These are phyloP conservation scores for Raffaelea albimanens DNA, from an alignment of 2,329 filamentous ascomycete genomes.

Conservation along the genomic window DNA sequence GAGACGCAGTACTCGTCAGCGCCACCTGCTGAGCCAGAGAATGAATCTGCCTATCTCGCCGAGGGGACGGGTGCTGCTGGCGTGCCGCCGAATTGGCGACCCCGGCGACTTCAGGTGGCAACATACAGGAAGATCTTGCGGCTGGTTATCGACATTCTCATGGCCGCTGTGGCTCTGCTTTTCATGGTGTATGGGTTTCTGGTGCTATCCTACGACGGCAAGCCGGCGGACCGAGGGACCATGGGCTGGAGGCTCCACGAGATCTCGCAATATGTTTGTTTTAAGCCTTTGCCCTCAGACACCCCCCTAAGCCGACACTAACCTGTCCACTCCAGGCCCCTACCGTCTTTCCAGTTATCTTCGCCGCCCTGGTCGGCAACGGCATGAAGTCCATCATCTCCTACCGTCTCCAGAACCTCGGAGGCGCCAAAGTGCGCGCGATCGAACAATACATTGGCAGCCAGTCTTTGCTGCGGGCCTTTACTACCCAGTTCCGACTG, in stretches of 20 bases:
- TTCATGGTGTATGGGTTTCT: constrained; percentile 6
- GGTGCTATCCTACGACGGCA: constrained; percentile 2
- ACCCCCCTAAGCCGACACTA: too few species aligned
- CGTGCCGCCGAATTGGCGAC: too few species aligned
- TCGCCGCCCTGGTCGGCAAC: constrained; percentile 19
- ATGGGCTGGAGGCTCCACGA: constrained; percentile 1
- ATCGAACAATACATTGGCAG: constrained; percentile 22
- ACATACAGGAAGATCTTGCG: too few species aligned
- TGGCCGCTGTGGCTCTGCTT: constrained; percentile 1
- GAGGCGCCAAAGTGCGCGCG: constrained; percentile 15
- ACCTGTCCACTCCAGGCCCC: constrained; percentile 17
- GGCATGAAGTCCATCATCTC: constrained; percentile 16
- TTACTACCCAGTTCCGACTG: constrained; percentile 18
- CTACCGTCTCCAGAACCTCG: constrained; percentile 17
- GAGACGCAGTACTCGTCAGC: too few species aligned
- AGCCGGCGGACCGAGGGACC: not conserved
- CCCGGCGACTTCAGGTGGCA: too few species aligned
- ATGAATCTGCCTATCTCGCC: too few species aligned
- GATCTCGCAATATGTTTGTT: constrained; percentile 5
- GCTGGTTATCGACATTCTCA: not conserved
- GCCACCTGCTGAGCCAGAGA: too few species aligned
- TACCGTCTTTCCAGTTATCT: constrained; percentile 21
- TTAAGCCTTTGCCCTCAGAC: not conserved
- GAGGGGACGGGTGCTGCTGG: too few species aligned
- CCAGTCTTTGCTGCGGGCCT: constrained; percentile 18